Evolutionary conservation across 2,329 filamentous ascomycete genomes (phyloP), one percentile per base, ranked within the genome.

Genomic region (Fusarium cyanostomum): DNA sequence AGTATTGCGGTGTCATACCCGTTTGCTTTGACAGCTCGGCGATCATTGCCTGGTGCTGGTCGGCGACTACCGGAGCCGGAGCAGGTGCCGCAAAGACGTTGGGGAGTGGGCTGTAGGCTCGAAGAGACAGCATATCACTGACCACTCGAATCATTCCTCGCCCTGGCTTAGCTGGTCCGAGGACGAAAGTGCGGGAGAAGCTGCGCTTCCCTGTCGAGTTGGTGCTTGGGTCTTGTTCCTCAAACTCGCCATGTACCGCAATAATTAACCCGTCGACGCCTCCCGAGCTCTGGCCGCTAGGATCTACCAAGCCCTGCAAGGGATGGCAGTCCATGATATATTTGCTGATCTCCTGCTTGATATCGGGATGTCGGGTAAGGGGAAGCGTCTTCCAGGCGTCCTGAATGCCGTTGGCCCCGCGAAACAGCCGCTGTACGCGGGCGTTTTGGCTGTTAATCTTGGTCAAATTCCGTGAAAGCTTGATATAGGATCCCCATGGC

Each of bases 311-410:
- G 30, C 89, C 88, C 2, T 89, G 85, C 30, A 94, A 80, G 13
- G 89, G 84, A 69, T 92, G 89, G 66, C 92, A 94, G 76, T 96
- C 92, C 72, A 96, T 87, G 49, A 92, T 86, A 82, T 92, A 96
- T 69, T 93, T 91, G 71, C 86, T 82, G 11, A 88, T 78, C 42
- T 92, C 86, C 1, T 84, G 78, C 44, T 83, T 80, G 62, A 96
- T 84, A 69, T 90, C 84, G 2, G 92, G 89, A 73, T 97, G 93
- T 39, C 84, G 85, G 8, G 92, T 94, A 35, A 80, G 78, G 1
- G 93, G 93, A 4, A 97, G 81, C 4, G 79, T 79, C 52, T 84
- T 84, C 89, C 92, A 96, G 15, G 88, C 74, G 53, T 88, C 83
- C 46, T 83, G 80, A 57, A 96, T 93, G 38, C 84, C 80, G 37